Evolutionary conservation across 257 asterid genomes (phyloP).

Genomic region (Henckelia pumila): DNA sequence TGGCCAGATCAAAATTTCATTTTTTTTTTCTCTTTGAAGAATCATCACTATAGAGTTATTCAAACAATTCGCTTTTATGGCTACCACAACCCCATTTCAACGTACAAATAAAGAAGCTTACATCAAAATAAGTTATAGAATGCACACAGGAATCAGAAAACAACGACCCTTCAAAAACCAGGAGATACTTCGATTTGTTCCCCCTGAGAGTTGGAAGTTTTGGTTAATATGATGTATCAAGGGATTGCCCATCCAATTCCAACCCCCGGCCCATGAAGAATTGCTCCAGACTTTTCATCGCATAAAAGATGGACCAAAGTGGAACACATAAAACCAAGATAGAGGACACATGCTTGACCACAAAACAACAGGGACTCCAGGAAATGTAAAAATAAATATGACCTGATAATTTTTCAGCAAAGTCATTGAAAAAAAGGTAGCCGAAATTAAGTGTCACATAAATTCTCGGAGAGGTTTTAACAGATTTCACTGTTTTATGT

Average conservation of each 20-base stretch:
- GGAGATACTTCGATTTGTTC: background rate
- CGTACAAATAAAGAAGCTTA: conserved; percentile 4
- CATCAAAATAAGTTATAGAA: background rate
- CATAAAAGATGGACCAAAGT: background rate
- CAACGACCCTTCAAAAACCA: background rate
- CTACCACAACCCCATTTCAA: background rate
- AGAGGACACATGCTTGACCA: background rate
- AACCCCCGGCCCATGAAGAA: background rate
- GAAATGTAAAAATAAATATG: too few relatives aligned
- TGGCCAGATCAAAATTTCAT: background rate
- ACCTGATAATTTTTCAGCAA: background rate
- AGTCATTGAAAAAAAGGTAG: background rate
- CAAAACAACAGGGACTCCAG: background rate
- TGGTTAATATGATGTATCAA: background rate
- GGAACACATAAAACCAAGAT: background rate
- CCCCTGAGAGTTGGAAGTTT: background rate
- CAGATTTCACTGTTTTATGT: background rate
- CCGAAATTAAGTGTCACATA: background rate
- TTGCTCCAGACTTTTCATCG: background rate
- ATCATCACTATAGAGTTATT: background rate
- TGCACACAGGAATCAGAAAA: background rate
- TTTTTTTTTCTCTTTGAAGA: conserved; percentile 5
- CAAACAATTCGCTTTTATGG: background rate
- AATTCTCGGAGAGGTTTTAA: background rate
- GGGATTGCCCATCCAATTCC: background rate